A percentile compares a stretch with the other conserved stretches of the same genome.
These are phyloP conservation scores for Clavariopsis aquatica DNA, from an alignment of 495 filamentous ascomycete genomes.

Conservation along the genomic window DNA sequence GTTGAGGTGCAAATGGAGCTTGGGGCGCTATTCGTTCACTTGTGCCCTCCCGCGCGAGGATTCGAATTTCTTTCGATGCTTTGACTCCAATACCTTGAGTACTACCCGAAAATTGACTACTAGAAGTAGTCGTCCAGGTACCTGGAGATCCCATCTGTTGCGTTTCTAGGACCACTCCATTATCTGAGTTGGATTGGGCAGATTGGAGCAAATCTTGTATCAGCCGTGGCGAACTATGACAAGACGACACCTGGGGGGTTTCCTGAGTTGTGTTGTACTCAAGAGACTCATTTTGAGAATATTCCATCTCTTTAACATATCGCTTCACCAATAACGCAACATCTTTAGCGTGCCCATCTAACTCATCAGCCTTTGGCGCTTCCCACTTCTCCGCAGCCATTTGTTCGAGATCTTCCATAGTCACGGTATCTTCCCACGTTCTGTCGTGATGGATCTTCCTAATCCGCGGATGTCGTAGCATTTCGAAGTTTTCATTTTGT, in stretches of 20 bases:
- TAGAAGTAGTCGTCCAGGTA: constrained; percentile 6
- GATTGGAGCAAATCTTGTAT: constrained; percentile 5
- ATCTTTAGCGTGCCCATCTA: constrained; percentile 26
- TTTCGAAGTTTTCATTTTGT: constrained; percentile 56
- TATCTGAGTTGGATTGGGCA: background rate
- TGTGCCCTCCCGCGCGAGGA: constrained; percentile 25
- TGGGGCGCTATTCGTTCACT: constrained; percentile 2
- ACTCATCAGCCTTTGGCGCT: constrained; percentile 16
- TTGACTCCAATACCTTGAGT: constrained; percentile 15
- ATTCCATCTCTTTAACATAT: constrained; percentile 3
- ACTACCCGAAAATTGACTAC: constrained; percentile 15
- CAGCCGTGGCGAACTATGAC: constrained; percentile 1
- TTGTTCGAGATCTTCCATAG: constrained; percentile 58
- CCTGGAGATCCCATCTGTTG: background rate
- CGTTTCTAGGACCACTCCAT: constrained; percentile 22
- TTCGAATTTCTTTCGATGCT: constrained; percentile 14
- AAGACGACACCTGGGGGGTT: constrained; percentile 20
- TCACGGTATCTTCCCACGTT: constrained; percentile 56
- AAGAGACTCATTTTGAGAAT: constrained; percentile 5
- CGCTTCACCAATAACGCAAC: constrained; percentile 16
- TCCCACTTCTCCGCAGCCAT: constrained; percentile 52
- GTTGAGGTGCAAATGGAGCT: background rate
- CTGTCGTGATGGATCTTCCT: constrained; percentile 63
- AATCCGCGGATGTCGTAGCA: constrained; percentile 65
- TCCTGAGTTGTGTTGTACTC: constrained; percentile 24